Evolutionary conservation across 768 basidiomycete genomes (phyloP).

Genomic region (Russula compacta): DNA sequence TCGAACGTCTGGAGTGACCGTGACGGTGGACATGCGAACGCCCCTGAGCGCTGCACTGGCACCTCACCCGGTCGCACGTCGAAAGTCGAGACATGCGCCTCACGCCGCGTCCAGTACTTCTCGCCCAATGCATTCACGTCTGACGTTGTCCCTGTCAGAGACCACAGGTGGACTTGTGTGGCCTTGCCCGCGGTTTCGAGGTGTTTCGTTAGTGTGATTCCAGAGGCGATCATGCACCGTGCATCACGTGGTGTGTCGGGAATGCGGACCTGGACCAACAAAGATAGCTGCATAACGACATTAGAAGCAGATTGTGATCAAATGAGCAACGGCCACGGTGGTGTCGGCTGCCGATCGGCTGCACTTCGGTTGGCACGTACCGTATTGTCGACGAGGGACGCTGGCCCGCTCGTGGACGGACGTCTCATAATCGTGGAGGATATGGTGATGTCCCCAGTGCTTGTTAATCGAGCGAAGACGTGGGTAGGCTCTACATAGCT

Average conservation of each 20-base stretch:
- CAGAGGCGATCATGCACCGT: slow-evolving; percentile 4
- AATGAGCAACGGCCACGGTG: not conserved
- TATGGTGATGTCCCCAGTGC: not conserved
- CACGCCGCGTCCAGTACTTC: not conserved
- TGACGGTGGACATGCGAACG: slow-evolving; percentile 7
- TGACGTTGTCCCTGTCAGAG: not conserved
- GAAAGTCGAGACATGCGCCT: slow-evolving; percentile 3
- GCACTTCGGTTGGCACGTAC: not conserved
- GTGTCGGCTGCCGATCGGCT: not conserved
- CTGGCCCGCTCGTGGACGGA: slow-evolving; percentile 5
- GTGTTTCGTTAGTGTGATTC: slow-evolving; percentile 1
- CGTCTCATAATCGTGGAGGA: not conserved
- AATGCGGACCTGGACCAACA: slow-evolving; percentile 10
- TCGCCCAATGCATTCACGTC: not conserved
- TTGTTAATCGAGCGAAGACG: not conserved
- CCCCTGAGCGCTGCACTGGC: not conserved
- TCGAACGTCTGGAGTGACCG: slow-evolving; percentile 10
- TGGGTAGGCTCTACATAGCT: not conserved
- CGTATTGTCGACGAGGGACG: slow-evolving; percentile 1
- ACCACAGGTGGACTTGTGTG: slow-evolving; percentile 7
- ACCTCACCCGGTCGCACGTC: slow-evolving; percentile 1
- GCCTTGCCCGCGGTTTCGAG: slow-evolving; percentile 1
- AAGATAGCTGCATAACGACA: not conserved
- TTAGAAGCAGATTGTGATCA: not conserved
- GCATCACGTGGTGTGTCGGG: slow-evolving; percentile 4